phyloP scores from a whole-genome alignment of 148 eudicot genomes.

The Polygonum aviculare region DNA sequence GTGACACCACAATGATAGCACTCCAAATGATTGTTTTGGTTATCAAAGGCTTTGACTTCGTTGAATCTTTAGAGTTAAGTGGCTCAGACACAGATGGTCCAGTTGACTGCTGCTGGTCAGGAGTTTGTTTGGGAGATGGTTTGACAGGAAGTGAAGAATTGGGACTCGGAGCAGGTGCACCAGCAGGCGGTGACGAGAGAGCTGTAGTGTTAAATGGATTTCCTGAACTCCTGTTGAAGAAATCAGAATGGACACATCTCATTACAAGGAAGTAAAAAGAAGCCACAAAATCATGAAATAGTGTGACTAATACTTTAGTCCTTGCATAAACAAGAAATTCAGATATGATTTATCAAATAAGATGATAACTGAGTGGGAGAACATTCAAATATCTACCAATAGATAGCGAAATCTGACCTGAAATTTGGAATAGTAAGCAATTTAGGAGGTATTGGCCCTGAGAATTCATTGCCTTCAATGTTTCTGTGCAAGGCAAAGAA shows the following conservation, averaged over 20 bases:
- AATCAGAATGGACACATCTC: neutral
- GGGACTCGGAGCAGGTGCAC: slow-evolving; percentile 34
- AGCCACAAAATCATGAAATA: neutral
- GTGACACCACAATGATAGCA: slow-evolving; percentile 37
- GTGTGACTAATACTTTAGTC: neutral
- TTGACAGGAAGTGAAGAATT: slow-evolving; percentile 33
- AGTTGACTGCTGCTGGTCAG: slow-evolving; percentile 17
- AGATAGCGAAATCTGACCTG: slow-evolving; percentile 34
- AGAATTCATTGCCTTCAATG: slow-evolving; percentile 75
- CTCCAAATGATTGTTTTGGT: slow-evolving; percentile 33
- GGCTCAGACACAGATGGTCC: slow-evolving; percentile 30
- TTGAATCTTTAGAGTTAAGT: slow-evolving; percentile 21
- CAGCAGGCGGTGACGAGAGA: slow-evolving; percentile 58
- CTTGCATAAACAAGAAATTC: neutral
- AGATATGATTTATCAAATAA: neutral
- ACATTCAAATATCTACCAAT: neutral
- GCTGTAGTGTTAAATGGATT: slow-evolving; percentile 77
- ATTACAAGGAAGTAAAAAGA: neutral
- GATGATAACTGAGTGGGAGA: neutral
- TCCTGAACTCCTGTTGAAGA: slow-evolving; percentile 56
- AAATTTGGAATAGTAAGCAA: slow-evolving; percentile 61
- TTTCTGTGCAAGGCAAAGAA: slow-evolving; percentile 37
- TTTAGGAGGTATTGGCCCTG: slow-evolving; percentile 80
- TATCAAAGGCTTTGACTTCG: slow-evolving; percentile 16
- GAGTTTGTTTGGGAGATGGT: slow-evolving; percentile 32